Percentiles rank a stretch among this genome's conserved stretches.
These are phyloP conservation scores for Penicillium manginii DNA, from an alignment of 495 filamentous ascomycete genomes.

Conservation along the genomic window DNA sequence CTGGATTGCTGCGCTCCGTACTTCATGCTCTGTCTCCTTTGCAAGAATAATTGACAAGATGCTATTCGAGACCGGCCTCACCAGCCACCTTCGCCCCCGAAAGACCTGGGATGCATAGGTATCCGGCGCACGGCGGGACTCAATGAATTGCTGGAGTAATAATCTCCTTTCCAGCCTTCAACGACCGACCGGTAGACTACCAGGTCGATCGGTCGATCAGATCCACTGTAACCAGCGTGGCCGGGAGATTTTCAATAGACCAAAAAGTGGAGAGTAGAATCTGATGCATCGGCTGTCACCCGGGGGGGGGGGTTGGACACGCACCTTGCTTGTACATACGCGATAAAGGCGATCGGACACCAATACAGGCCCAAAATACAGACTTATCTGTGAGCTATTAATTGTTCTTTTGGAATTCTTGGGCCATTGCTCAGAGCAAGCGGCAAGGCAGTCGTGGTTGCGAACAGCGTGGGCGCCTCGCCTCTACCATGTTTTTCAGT, in stretches of 20 bases:
- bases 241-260: constrained; percentile 23
- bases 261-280: constrained; percentile 6
- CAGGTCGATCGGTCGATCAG: constrained; percentile 17
- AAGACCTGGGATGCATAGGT: background rate
- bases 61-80: background rate
- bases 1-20: background rate
- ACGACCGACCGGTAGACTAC: constrained; percentile 6
- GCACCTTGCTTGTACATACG: constrained; percentile 16
- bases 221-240: constrained; percentile 14
- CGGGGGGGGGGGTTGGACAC: background rate
- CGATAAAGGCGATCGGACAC: constrained; percentile 3
- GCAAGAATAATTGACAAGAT: background rate
- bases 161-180: constrained; percentile 1
- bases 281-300: background rate
- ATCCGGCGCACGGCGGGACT: background rate
- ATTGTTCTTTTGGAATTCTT: background rate
- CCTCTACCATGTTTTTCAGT: background rate
- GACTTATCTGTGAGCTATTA: background rate
- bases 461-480: background rate
- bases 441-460: background rate
- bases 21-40: background rate
- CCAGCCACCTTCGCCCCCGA: background rate
- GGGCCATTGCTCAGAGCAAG: background rate
- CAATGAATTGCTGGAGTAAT: background rate
- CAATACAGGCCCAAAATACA: background rate